Evolutionary conservation across 345 rosid species (phyloP).

Genomic region (Arabidopsis thaliana): TAIR10.1 NC_003071.7:1146001-1146500

Average conservation of each 20-base stretch:
- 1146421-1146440: neutral
- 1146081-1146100: conserved; percentile 9
- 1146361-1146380: neutral
- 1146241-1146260: neutral
- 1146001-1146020: neutral
- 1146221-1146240: neutral
- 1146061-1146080: conserved; percentile 4
- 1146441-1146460: neutral
- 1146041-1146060: neutral
- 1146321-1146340: neutral
- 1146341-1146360: neutral
- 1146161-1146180: conserved; percentile 5
- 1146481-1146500: conserved; percentile 5
- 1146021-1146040: neutral
- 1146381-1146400: neutral
- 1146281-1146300: too few species aligned
- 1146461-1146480: neutral
- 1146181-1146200: neutral
- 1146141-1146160: conserved; percentile 1
- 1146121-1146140: neutral
- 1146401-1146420: neutral
- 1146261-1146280: neutral
- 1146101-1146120: conserved; percentile 29
- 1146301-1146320: neutral
- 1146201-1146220: neutral